Evolutionary conservation across 768 basidiomycete genomes (phyloP), one percentile per base, ranked within the genome.

Genomic region (Podaxis sp.): DNA sequence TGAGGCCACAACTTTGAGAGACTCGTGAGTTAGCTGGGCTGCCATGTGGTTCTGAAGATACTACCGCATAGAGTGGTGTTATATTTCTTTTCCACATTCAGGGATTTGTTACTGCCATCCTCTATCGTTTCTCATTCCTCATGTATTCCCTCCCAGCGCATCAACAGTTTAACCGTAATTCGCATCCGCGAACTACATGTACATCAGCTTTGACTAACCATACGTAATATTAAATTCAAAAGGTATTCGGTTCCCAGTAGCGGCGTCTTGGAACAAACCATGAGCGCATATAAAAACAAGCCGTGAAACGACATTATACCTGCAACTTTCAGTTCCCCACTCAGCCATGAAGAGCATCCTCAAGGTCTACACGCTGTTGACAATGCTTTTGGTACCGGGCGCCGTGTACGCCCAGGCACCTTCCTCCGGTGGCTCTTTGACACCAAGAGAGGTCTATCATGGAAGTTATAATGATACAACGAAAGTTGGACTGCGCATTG

Each of bases 401-500:
- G 20, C 41, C 7, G 41, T 48, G 8, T 33, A 26, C 6, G 60
- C 40, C 3, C 60, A 62, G 48, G 36, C 52, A n/a, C 11, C n/a
- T 24, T 40, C 13, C 13, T 17, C 40, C 37, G 24, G 37, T 13
- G 37, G 36, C 48, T 51, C 56, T 12, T 30, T 65, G n/a, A 26
- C 15, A 3, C 72, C 74, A 2, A 65, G 67, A 51, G 74, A 58
- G 1, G 70, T 76, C 11, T 84, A 84, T 65, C 71, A 80, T 41
- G 83, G 80, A 1, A 75, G 78, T 5, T 76, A 76, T 63, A 60
- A 65, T 13, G 66, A 69, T 4, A 69, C 75, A 8, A 70, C 65
- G 20, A 65, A 75, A 1, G 71, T 82, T n/a, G 70, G 73, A 20
- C 65, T 84, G 56, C 78, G 82, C 36, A 80, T 84, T 36, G 78